Base-by-base conservation (phyloP, 805 yeast genomes). In the Ogataea angusta region DNA sequence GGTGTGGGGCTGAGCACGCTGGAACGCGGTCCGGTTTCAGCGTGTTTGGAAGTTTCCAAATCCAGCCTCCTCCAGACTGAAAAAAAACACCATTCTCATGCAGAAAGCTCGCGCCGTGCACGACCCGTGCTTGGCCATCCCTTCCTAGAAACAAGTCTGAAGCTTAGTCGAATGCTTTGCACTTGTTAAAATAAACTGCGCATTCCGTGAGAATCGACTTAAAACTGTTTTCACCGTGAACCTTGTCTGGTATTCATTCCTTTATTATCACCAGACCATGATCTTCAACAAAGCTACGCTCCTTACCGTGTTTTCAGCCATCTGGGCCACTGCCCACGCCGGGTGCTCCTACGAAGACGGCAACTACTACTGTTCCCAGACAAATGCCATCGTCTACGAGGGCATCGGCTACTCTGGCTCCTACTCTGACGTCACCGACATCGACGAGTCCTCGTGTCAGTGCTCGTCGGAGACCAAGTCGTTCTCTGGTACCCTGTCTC, bases 331-430 rank as follows among this genome's bases (percentile, higher is more conserved):
- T 10, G 41, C 43, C 18, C 33, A 39, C 19, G 62, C 64, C 10
- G 52, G 42, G 10, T 62, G 67, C 40, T 43, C 54, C 9, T 60
- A 64, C 46, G 73, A 71, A 29, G 74, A 66, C 49, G 96, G 96
- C 53, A 87, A 87, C 72, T 83, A 82, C 73, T 90, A 84, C 78
- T 89, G 97, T 70, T 66, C 76, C 50, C 66, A 77, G 49, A 85
- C 85, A 38, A 56, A 67, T 47, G 90, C 86, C 47, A 42, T 63
- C 40, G 43, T 44, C 14, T 63, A 85, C 72, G 50, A 70, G 33
- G 79, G 80, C 52, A 76, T 93, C 43, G 98, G 98, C 25, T 87
- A 73, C 64, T 75, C 93, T 16, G 96, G 97, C 52, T 67, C 89
- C 16, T 93, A 63, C 51, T 27, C 44, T 5, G 90, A 84, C 52